Percentiles rank a stretch among this genome's conserved stretches.
Evolutionary conservation across 2,329 filamentous ascomycete species (phyloP).

Genomic region (Thelonectria olida): DNA sequence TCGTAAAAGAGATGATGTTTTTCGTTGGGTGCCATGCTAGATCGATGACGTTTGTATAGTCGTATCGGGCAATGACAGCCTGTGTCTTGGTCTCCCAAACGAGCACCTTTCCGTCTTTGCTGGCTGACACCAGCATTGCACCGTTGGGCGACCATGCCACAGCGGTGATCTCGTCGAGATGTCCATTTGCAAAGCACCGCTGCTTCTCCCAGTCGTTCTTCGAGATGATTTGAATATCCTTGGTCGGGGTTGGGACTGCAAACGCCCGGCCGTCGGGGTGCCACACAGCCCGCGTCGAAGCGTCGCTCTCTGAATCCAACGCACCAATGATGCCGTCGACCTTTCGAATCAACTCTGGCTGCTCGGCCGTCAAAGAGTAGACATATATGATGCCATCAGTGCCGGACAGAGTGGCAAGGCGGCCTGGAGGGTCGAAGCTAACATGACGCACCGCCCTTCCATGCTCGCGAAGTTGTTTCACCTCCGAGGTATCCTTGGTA

Average conservation of each 20-base stretch:
- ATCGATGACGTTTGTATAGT: conserved; percentile 85
- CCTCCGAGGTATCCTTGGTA: conserved; percentile 77
- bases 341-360: conserved; percentile 83
- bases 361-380: conserved; percentile 81
- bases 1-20: conserved; percentile 92
- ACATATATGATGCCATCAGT: conserved; percentile 91
- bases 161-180: conserved; percentile 85
- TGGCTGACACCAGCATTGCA: conserved; percentile 79
- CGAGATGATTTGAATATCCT: conserved; percentile 89
- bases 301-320: conserved; percentile 77
- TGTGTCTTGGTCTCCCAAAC: conserved; percentile 94
- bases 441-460: conserved; percentile 90
- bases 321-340: conserved; percentile 86
- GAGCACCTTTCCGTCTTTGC: conserved; percentile 73
- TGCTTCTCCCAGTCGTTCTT: conserved; percentile 90
- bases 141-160: conserved; percentile 96
- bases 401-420: conserved; percentile 81
- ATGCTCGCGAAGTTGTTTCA: conserved; percentile 85
- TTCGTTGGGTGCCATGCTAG: conserved; percentile 90
- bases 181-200: conserved; percentile 78
- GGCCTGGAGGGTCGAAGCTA: conserved; percentile 83
- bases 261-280: conserved; percentile 95
- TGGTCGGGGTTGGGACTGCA: conserved; percentile 81
- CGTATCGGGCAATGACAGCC: conserved; percentile 78
- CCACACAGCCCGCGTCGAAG: conserved; percentile 81